phyloP scores from a whole-genome alignment of 768 basidiomycete species.

The Mycena pura region DNA sequence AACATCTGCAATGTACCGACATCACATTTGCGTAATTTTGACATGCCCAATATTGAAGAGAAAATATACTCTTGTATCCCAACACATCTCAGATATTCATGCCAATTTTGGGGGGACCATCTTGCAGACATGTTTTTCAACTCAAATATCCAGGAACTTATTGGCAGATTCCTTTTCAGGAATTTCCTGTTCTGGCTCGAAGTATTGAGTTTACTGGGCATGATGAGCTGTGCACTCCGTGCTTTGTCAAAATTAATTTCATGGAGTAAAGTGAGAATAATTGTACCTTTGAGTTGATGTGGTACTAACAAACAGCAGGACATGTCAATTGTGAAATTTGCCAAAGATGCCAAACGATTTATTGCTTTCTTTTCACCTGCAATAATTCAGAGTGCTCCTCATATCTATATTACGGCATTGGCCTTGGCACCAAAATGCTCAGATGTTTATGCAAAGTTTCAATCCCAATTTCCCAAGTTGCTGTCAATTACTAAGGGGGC shows the following conservation, averaged over 20 bases:
- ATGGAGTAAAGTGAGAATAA: conserved; percentile 4
- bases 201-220: conserved; percentile 34
- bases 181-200: conserved; percentile 44
- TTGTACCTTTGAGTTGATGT: not conserved
- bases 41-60: not conserved
- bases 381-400: conserved; percentile 31
- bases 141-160: not conserved
- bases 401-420: conserved; percentile 32
- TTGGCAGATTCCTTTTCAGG: not conserved
- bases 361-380: conserved; percentile 30
- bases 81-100: not conserved
- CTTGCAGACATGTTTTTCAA: not conserved
- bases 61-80: not conserved
- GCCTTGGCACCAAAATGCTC: conserved; percentile 25
- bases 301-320: not conserved
- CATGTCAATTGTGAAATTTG: not conserved
- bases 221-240: not conserved
- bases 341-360: conserved; percentile 36
- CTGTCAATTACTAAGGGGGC: no score
- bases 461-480: no score
- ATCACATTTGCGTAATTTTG: not conserved
- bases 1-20: conserved; percentile 8
- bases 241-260: not conserved
- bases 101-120: not conserved
- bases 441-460: no score